These are phyloP conservation scores for Furcasterigmium sp. DNA, from an alignment of 2,329 filamentous ascomycete species.

Conservation along the genomic window DNA sequence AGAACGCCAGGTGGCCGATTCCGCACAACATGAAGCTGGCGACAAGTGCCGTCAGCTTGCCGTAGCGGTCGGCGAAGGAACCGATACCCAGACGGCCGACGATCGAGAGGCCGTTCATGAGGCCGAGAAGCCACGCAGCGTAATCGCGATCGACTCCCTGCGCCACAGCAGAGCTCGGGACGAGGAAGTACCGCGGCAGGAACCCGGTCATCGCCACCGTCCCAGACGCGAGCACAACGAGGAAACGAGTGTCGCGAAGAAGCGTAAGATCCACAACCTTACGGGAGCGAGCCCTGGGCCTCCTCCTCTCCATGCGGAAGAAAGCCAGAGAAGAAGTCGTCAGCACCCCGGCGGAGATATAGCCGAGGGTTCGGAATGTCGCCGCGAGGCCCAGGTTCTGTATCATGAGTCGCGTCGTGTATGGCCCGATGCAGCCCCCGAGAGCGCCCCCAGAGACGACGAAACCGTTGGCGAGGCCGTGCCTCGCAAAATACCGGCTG, in stretches of 20 bases:
- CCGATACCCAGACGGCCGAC: neutral
- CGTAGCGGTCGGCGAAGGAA: neutral
- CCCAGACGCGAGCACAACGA: neutral
- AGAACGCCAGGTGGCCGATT: neutral
- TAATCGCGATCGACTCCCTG: neutral
- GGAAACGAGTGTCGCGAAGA: neutral
- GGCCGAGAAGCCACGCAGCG: neutral
- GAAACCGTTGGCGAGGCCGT: neutral
- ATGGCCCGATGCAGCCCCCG: neutral
- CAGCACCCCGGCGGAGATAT: neutral
- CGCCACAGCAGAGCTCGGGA: neutral
- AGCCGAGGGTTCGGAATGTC: neutral
- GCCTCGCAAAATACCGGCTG: neutral
- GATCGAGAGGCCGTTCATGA: neutral
- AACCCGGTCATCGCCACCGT: conserved; percentile 2
- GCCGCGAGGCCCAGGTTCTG: neutral
- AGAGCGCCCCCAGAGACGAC: neutral
- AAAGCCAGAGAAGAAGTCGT: neutral
- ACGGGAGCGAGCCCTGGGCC: neutral
- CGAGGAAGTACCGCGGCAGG: conserved; percentile 1
- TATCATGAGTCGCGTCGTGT: neutral
- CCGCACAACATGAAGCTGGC: conserved; percentile 2
- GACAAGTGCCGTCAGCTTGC: neutral
- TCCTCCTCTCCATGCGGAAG: neutral
- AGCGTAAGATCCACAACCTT: neutral